Conservation (phyloP, 345 rosid genomes). For the Melastoma malabathricum region DNA sequence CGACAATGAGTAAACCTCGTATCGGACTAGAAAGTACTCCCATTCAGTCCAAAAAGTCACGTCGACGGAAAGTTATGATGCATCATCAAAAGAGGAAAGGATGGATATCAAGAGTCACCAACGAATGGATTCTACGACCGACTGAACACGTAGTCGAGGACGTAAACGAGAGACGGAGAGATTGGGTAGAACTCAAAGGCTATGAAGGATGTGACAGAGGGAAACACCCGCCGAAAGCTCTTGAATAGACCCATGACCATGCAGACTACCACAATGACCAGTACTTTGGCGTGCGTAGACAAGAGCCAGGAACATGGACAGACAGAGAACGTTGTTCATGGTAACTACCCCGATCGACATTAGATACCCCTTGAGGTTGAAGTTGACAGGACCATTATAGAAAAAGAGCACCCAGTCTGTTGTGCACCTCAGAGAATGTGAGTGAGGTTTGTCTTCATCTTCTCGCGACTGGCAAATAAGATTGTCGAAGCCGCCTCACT, state of each 20-base stretch:
- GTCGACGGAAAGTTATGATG: too few species aligned
- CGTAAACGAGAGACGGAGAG: slow-evolving; percentile 76
- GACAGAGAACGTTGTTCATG: slow-evolving; percentile 84
- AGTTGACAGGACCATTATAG: too few species aligned
- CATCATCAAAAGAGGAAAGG: too few species aligned
- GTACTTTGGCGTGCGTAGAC: slow-evolving; percentile 66
- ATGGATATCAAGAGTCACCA: too few species aligned
- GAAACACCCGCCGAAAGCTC: slow-evolving; percentile 79
- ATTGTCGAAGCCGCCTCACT: slow-evolving; percentile 95
- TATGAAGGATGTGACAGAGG: slow-evolving; percentile 65
- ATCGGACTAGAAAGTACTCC: too few species aligned
- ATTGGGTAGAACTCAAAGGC: slow-evolving; percentile 74
- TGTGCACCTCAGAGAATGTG: slow-evolving; percentile 82
- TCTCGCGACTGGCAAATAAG: slow-evolving; percentile 72
- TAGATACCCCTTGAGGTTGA: neutral
- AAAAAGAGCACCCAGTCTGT: slow-evolving; percentile 1
- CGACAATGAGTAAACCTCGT: too few species aligned
- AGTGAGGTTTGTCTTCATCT: slow-evolving; percentile 65
- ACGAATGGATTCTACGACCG: slow-evolving; percentile 79
- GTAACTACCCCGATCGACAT: slow-evolving; percentile 52
- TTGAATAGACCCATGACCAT: slow-evolving; percentile 68
- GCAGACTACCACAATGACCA: slow-evolving; percentile 69
- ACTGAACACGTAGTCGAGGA: slow-evolving; percentile 73
- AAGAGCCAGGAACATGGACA: slow-evolving; percentile 78
- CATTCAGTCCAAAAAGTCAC: too few species aligned